Conservation (phyloP, 2,329 filamentous ascomycete genomes). For the Stromatinia cepivora region DNA sequence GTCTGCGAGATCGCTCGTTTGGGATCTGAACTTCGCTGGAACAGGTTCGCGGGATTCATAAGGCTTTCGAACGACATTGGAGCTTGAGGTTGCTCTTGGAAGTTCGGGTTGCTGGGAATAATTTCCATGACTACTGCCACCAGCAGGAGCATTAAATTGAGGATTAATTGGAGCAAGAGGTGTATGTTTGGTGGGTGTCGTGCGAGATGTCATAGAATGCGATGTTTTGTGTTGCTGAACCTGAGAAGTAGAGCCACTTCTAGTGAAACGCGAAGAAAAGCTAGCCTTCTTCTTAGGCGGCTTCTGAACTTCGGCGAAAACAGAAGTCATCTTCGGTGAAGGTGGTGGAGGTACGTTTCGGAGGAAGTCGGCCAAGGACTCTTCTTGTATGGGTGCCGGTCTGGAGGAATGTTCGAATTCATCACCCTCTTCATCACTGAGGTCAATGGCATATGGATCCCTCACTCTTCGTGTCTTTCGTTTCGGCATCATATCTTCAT, state of each 20-base stretch:
- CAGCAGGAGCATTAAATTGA: slow-evolving; percentile 54
- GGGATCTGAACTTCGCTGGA: slow-evolving; percentile 31
- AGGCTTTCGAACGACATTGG: slow-evolving; percentile 50
- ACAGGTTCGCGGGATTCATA: slow-evolving; percentile 45
- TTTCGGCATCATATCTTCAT: slow-evolving; percentile 56
- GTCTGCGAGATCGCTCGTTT: slow-evolving; percentile 67
- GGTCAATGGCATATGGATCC: slow-evolving; percentile 93
- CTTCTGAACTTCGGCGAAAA: slow-evolving; percentile 29
- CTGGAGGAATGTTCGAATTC: slow-evolving; percentile 35
- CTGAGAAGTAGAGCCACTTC: slow-evolving; percentile 41
- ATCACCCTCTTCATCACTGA: slow-evolving; percentile 50
- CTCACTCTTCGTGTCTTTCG: slow-evolving; percentile 75
- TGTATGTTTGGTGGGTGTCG: slow-evolving; percentile 43
- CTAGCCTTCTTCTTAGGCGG: slow-evolving; percentile 58
- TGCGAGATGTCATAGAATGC: slow-evolving; percentile 32
- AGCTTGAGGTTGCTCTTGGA: slow-evolving; percentile 25
- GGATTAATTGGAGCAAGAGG: slow-evolving; percentile 30
- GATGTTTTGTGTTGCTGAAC: slow-evolving; percentile 41
- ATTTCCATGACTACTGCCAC: slow-evolving; percentile 46
- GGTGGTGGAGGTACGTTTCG: slow-evolving; percentile 67
- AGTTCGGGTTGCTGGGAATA: slow-evolving; percentile 33
- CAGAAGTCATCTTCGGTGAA: slow-evolving; percentile 43
- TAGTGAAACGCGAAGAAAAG: slow-evolving; percentile 59
- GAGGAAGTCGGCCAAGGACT: slow-evolving; percentile 73
- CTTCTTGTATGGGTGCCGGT: slow-evolving; percentile 47